Evolutionary conservation across 2,329 filamentous ascomycete genomes (phyloP).

Genomic region (Nothophaeocryptopus gaeumannii): DNA sequence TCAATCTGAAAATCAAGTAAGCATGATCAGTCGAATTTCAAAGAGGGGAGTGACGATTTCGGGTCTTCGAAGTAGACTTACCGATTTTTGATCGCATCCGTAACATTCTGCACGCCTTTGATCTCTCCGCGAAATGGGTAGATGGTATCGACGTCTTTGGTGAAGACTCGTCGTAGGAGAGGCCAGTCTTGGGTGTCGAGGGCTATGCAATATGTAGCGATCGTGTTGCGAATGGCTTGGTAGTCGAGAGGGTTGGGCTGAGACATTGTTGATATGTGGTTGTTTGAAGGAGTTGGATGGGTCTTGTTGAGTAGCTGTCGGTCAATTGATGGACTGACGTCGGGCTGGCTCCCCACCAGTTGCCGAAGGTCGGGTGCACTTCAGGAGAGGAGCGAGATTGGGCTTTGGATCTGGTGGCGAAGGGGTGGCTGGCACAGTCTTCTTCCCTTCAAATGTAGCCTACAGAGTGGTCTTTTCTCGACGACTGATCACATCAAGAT

Average conservation of each 20-base stretch:
- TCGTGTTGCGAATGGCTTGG: slow-evolving; percentile 43
- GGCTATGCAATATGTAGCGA: slow-evolving; percentile 45
- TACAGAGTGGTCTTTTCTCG: too few relatives aligned
- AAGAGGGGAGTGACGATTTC: too few relatives aligned
- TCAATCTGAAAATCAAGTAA: slow-evolving; percentile 34
- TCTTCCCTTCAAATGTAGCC: too few relatives aligned
- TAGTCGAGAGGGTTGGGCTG: slow-evolving; percentile 29
- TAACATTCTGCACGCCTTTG: slow-evolving; percentile 36
- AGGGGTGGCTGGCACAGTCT: too few relatives aligned
- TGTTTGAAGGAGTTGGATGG: neutral
- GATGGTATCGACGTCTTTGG: slow-evolving; percentile 38
- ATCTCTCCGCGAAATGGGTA: slow-evolving; percentile 38
- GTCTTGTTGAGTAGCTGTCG: neutral
- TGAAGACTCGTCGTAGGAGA: slow-evolving; percentile 41
- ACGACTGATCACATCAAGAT: too few relatives aligned
- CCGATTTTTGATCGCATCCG: slow-evolving; percentile 34
- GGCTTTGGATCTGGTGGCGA: too few relatives aligned
- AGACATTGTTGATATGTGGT: neutral
- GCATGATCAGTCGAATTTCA: too few relatives aligned
- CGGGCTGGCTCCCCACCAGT: too few relatives aligned
- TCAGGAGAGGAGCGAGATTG: too few relatives aligned
- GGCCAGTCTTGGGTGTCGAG: slow-evolving; percentile 43
- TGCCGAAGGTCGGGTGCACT: too few relatives aligned
- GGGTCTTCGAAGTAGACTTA: neutral
- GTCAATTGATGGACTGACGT: neutral